Evolutionary conservation across 768 basidiomycete species (phyloP), one percentile per base, ranked within the genome.

Genomic region (Mycena epipterygia): DNA sequence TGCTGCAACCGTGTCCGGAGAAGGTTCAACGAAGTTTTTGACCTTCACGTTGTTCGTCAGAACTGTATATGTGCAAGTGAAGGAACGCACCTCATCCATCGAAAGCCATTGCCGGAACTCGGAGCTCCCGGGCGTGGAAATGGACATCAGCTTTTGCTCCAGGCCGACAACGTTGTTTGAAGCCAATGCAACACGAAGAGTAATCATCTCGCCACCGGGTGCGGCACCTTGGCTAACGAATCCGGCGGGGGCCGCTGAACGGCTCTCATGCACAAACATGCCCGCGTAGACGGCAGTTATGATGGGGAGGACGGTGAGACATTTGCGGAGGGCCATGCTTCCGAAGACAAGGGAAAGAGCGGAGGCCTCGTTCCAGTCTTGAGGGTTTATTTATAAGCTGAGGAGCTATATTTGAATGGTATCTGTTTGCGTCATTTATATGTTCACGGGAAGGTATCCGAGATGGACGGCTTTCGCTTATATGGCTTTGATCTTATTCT

Each of bases 231-330:
- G 25, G 8, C 30, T 41, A 21, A 64, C 63, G 21, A 64, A 64
- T 30, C 52, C 63, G 27, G 39, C 16, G 14, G 63, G 63, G 21
- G 52, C 52, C 11, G 51, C 52, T 8, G 41, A 16, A 13, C 41
- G 63, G 19, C 52, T 44, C 13, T 64, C 63, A n/a, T 42, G 63
- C n/a, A 64, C 41, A 33, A 53, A 37, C 52, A 55, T 55, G 30
- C 52, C 51, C 13, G 52, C 63, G 23, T 35, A 52, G 11, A 39
- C 27, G n/a, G 27, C 9, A 19, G 46, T 29, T n/a, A 49, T 21
- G 13, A 51, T 5, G 21, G 48, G 21, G 61, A 63, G 61, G 35
- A 63, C 16, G 25, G 37, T 13, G 16, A 63, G 33, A 19, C 32
- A 48, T 41, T 44, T 42, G 4, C 44, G 32, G 21, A 63, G 25